phyloP scores from a whole-genome alignment of 2,329 filamentous ascomycete species.

The Nannizziopsis arthrosporioides region DNA sequence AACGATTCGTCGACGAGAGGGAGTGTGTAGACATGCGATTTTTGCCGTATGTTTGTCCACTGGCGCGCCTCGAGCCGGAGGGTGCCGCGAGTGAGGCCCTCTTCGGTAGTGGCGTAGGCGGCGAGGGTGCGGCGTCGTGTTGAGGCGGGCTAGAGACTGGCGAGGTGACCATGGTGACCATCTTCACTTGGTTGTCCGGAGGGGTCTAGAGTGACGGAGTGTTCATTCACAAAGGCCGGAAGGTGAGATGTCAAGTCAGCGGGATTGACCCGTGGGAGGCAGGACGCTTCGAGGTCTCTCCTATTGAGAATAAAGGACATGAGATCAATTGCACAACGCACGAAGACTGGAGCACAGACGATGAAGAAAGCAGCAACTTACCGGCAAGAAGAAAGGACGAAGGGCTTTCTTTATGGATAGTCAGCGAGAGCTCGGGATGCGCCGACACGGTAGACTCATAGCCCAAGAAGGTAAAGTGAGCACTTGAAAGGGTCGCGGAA shows the following conservation, averaged over 20 bases:
- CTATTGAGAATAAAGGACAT: too few species aligned
- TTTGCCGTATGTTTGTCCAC: conserved; percentile 59
- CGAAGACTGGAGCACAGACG: too few species aligned
- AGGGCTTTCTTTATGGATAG: not conserved
- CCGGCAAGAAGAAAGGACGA: not conserved
- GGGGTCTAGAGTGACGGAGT: not conserved
- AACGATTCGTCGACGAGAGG: conserved; percentile 49
- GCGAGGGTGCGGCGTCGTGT: conserved; percentile 19
- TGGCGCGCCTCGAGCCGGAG: conserved; percentile 46
- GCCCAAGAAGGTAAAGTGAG: not conserved
- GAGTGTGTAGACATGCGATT: conserved; percentile 79
- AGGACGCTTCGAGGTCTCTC: too few species aligned
- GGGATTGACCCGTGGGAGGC: too few species aligned
- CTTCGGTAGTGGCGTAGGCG: conserved; percentile 20
- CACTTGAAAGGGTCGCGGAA: too few species aligned
- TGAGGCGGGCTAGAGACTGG: conserved; percentile 23
- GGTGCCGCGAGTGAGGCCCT: conserved; percentile 43
- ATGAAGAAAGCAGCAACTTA: not conserved
- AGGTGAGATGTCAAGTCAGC: not conserved
- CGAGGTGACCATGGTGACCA: conserved; percentile 29
- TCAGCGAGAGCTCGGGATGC: not conserved
- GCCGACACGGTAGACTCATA: not conserved
- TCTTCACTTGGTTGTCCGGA: conserved; percentile 12
- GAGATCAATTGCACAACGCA: too few species aligned
- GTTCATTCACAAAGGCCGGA: not conserved